These are phyloP conservation scores for Colletotrichum higginsianum DNA, from an alignment of 2,329 filamentous ascomycete species.

Conservation along the genomic window DNA sequence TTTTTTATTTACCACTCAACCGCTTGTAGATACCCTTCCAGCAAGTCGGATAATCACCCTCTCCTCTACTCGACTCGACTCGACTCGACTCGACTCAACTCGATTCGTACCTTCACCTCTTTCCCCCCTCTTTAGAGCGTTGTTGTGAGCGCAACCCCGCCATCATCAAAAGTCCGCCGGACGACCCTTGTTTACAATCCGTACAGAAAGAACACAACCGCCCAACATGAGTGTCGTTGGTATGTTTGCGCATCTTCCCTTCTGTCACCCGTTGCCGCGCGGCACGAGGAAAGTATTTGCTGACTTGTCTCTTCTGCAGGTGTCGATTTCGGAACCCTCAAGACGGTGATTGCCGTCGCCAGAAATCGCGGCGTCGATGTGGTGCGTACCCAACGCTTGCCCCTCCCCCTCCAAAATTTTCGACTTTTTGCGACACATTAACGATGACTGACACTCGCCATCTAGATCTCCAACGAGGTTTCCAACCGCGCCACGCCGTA, in stretches of 20 bases:
- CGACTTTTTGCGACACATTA: conserved; percentile 17
- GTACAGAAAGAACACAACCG: conserved; percentile 43
- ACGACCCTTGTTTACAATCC: conserved; percentile 38
- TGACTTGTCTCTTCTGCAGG: conserved; percentile 62
- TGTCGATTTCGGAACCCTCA: conserved; percentile 95
- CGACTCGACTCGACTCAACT: conserved; percentile 18
- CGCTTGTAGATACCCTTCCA: conserved; percentile 37
- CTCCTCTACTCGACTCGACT: conserved; percentile 18
- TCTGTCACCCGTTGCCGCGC: conserved; percentile 2
- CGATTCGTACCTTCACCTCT: conserved; percentile 11
- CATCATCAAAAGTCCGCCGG: conserved; percentile 21
- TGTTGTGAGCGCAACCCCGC: conserved; percentile 41
- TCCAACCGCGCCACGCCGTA: conserved; percentile 99
- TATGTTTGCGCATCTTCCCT: conserved; percentile 51
- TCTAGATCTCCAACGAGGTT: conserved; percentile 97
- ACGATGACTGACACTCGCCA: conserved; percentile 39
- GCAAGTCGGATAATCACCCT: conserved; percentile 38
- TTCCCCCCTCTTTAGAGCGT: conserved; percentile 16
- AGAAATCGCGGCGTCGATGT: conserved; percentile 99
- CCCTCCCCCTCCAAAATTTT: conserved; percentile 33
- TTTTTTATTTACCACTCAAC: conserved; percentile 27
- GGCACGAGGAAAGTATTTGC: conserved; percentile 6
- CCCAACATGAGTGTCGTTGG: conserved; percentile 70
- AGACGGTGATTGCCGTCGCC: conserved; percentile 97
- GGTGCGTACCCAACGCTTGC: conserved; percentile 72